Base-by-base conservation (phyloP, 208 protist species). In the Wallacemonas sp. region DNA sequence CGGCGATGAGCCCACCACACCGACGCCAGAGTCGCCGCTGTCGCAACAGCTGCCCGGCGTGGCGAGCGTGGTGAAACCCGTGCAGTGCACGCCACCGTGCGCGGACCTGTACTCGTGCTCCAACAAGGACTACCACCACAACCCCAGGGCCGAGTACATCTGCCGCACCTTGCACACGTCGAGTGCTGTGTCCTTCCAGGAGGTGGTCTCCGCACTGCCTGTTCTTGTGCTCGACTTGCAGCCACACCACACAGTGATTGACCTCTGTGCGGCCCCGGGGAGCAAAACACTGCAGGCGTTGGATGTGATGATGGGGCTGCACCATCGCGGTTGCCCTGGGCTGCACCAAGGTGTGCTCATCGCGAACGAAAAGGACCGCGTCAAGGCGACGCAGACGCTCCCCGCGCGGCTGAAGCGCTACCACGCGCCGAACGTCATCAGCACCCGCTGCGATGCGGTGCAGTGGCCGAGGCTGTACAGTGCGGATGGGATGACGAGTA, bases 371-470 rank as follows among this genome's bases (percentile, higher is more conserved):
- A 97, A 95, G 63, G 91, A 97, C 72, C 85, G 84, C 36, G 81
- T 90, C 31, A 97, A 97, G 70, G 93, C 93, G n/a, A 97, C 89
- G 31, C 93, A 97, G 75, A 94, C 88, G 41, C 78, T 97, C 10
- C 93, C 93, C 3, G 84, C 90, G 33, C 79, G 92, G 23, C 71
- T 97, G 41, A 97, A 97, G 74, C 81, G 88, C 42, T 95, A 86
- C 82, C 90, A 95, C 72, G 87, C 92, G 4, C 87, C 92, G 3
- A 89, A 94, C 57, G 83, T 83, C 16, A 81, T 97, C 68, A 83
- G 77, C 20, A 92, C 80, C 16, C 84, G 85, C 36, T 95, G 91
- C 69, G 93, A 97, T 70, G 93, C 77, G n/a, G 77, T 79, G 61
- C 80, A 95, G 69, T 95, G 93, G 84, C 93, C 93, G 36, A 73